Evolutionary conservation across 768 basidiomycete species (phyloP), one percentile per base, ranked within the genome.

Genomic region (Leccinum broughii): DNA sequence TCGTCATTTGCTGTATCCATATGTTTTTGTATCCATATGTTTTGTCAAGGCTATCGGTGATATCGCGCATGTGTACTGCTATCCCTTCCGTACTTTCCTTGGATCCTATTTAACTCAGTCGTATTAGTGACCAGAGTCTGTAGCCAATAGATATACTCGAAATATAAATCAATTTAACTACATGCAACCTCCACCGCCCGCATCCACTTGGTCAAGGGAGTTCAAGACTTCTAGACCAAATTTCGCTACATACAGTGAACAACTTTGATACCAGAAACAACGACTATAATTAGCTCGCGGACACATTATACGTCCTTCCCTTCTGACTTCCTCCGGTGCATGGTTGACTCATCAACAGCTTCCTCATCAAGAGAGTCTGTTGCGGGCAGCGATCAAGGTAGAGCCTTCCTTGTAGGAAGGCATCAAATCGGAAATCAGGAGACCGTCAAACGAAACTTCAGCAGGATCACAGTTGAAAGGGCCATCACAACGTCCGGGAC

Each of bases 1-100:
- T 54, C 46, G 2, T 50, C 59, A 55, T 51, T 39, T 52, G 30
- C 46, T 67, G 65, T 70, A 67, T 70, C 58, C 44, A 56, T 61
- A 0, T 30, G 28, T 30, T 28, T 28, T 28, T 28, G 28, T 28
- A 28, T 28, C 28, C 28, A 2, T 28, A 30, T 54, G 8, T 59
- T 35, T 34, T 56, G 15, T 46, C 50, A n/a, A 44, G 8, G 55
- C 41, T 59, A 14, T 59, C 53, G 35, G 44, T 52, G 39, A 15
- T 51, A 30, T 54, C 11, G 2, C 37, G 20, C 35, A 55, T 24
- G 2, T 44, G 20, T 35, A 57, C 28, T n/a, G 3, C 22, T 55
- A n/a, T 55, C 26, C 3, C 26, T 28, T 30, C 54, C 37, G 11
- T 49, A 6, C 28, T 59, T 56, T 20, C 1, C 55, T 54, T 58